Base-by-base conservation (phyloP, 768 basidiomycete species). In the Boletus pseudo-olivaceus region DNA sequence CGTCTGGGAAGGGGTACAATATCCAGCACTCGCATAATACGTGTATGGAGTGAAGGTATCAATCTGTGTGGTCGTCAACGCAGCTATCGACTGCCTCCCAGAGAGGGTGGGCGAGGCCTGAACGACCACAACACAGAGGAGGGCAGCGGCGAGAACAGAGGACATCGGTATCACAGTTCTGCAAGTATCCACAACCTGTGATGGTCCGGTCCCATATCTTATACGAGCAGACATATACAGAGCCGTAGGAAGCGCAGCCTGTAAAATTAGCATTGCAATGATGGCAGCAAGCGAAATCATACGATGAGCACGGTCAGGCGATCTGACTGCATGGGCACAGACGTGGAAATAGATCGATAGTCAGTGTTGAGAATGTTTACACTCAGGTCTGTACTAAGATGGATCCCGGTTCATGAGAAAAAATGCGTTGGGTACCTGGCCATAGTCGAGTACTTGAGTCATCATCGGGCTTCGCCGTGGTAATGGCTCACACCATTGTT, bases 21-120 rank as follows among this genome's bases (percentile, higher is more conserved):
- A 80, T 1, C 72, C 82, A 10, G 81, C 64, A 34, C 77, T 76
- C 1, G 83, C 81, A 58, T 77, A 83, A 51, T 66, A 70, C 0
- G 79, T 76, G 68, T 76, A 84, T 1, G 82, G 74, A 35, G 61
- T 75, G 64, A 75, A 84, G 12, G 60, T 34, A 7, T 70, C 58
- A 7, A 83, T 74, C 58, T 82, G 71, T 0, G 76, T 26, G 6
- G 71, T 58, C 29, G 73, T 66, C 47, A 82, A 64, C 1, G 76
- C 49, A 2, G 70, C 72, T 49, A 81, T 76, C 17, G 67, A 57
- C 54, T 75, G 74, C 26, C 72, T 71, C n/a, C 67, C 47, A 20
- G 46, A 50, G 43, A 75, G 69, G 20, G 56, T 4, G 4, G 75
- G 70, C 8, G 56, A 55, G 17, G 61, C 65, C 33, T 30, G 43